These are phyloP conservation scores for Chlorella sp. DNA, from an alignment of 139 green algal genomes.

Conservation along the genomic window DNA sequence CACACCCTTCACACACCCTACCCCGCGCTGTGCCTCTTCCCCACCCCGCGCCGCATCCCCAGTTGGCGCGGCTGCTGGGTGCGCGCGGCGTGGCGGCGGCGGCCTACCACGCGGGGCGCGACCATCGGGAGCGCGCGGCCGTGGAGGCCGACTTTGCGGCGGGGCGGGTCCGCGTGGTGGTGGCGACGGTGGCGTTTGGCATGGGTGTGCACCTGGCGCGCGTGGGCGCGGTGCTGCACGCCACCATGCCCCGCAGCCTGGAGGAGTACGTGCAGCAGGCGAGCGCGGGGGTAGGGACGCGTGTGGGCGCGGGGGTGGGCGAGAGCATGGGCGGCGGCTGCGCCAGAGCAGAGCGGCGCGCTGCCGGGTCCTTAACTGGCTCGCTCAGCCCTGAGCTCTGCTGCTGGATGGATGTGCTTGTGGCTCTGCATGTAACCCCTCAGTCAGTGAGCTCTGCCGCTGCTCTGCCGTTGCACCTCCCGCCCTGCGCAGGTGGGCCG, in stretches of 20 bases:
- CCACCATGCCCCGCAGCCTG: constrained; percentile 73
- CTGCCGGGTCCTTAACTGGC: too few species aligned
- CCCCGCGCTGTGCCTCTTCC: too few species aligned
- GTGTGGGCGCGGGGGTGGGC: too few species aligned
- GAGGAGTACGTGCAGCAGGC: constrained; percentile 94
- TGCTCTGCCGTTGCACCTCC: too few species aligned
- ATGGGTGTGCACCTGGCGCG: constrained; percentile 72
- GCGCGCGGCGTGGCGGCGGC: constrained; percentile 48
- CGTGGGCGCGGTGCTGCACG: constrained; percentile 76
- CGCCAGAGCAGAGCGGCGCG: too few species aligned
- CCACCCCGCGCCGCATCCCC: too few species aligned
- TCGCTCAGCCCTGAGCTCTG: too few species aligned
- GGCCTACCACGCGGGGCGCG: constrained; percentile 76
- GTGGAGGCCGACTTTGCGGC: constrained; percentile 62
- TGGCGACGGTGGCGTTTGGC: constrained; percentile 81
- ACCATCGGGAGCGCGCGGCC: constrained; percentile 40
- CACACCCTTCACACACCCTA: too few species aligned
- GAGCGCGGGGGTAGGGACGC: constrained; percentile 5
- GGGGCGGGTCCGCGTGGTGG: constrained; percentile 60
- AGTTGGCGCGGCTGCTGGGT: constrained; percentile 61
- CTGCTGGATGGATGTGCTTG: too few species aligned
- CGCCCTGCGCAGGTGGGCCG: constrained; percentile 53
- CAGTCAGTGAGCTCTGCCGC: too few species aligned
- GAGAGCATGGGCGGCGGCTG: background rate
- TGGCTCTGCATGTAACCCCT: too few species aligned